phyloP scores from a whole-genome alignment of 345 rosid species.

The Eucalyptus shirleyi region DNA sequence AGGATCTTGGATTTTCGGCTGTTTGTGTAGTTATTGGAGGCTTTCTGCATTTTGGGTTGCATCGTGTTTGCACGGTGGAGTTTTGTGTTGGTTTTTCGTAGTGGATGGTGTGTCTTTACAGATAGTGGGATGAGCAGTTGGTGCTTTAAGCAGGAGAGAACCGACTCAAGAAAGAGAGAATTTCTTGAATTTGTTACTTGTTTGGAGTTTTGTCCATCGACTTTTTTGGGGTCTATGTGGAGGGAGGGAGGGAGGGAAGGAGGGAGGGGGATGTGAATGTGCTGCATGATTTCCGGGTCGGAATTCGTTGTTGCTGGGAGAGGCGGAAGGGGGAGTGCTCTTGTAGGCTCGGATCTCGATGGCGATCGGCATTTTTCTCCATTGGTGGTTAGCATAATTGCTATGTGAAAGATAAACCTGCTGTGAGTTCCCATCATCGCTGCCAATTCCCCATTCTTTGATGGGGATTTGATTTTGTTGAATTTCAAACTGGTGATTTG shows the following conservation, averaged over 20 bases:
- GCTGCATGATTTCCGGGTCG: not conserved
- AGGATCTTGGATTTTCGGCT: not conserved
- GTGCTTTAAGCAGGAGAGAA: not conserved
- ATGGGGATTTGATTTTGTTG: not conserved
- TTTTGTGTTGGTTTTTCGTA: not conserved
- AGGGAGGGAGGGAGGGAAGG: not conserved
- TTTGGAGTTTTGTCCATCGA: not conserved
- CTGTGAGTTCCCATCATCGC: not conserved
- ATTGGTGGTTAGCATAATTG: not conserved
- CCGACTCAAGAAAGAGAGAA: not conserved
- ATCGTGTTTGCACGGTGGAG: accelerated
- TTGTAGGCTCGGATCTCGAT: not conserved
- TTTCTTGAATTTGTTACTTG: not conserved
- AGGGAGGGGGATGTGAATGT: not conserved
- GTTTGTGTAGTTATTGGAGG: not conserved
- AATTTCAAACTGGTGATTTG: not conserved
- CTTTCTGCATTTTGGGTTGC: not conserved
- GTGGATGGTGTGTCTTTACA: not conserved
- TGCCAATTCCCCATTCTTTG: not conserved
- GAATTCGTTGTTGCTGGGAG: not conserved
- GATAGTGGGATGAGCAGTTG: not conserved
- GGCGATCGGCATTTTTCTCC: not conserved
- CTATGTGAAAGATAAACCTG: not conserved
- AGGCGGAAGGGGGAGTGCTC: not conserved
- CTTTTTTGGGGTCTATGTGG: not conserved